Evolutionary conservation across 2,329 filamentous ascomycete species (phyloP), one percentile per base, ranked within the genome.

Genomic region (Sordariomycetes sp.): DNA sequence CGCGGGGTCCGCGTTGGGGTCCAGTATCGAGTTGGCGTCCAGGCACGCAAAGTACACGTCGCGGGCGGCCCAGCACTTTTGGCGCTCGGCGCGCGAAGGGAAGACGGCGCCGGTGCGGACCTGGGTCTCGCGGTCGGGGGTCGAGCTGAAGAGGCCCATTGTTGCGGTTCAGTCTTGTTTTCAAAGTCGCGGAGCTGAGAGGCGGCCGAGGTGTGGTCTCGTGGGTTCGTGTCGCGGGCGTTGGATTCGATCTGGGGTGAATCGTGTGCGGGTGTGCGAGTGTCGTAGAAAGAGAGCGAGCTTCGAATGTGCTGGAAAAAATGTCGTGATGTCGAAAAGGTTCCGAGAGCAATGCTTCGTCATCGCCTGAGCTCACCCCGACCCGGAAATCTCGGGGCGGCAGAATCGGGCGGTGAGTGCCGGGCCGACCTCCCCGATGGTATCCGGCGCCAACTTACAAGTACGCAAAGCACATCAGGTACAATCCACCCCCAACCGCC

Each of bases 11-110:
- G 67, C 65, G 60, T 66, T 65, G 20, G 76, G 71, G 71, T 99
- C 91, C 62, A 96, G 70, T 63, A 99, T 92, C 66, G 79, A 74
- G 75, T 90, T 79, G 62, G 80, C 79, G 72, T 97, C 90, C 52
- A 99, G 80, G 67, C 94, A 99, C 62, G 76, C 74, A 71, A 95
- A 97, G 78, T 94, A 97, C 61, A 74, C 73, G 73, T 99, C 94
- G 63, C 94, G 84, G 53, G 87, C 85, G 65, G 90, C 87, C 87
- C 92, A 99, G 81, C 94, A 99, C 66, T 81, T 77, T 65, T 84
- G 78, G 66, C 94, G 86, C 70, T 91, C 88, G 61, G 79, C 82
- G 62, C 92, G 86, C 67, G 89, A 88, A n/a, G 94, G 94, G 5
- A 91, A 90, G 65, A 91, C 76, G 62, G 74, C 70, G 64, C 80